A percentile compares a stretch with the other conserved stretches of the same genome.
phyloP scores from a whole-genome alignment of 2,329 filamentous ascomycete species.

The Mycosphaerella sp. region DNA sequence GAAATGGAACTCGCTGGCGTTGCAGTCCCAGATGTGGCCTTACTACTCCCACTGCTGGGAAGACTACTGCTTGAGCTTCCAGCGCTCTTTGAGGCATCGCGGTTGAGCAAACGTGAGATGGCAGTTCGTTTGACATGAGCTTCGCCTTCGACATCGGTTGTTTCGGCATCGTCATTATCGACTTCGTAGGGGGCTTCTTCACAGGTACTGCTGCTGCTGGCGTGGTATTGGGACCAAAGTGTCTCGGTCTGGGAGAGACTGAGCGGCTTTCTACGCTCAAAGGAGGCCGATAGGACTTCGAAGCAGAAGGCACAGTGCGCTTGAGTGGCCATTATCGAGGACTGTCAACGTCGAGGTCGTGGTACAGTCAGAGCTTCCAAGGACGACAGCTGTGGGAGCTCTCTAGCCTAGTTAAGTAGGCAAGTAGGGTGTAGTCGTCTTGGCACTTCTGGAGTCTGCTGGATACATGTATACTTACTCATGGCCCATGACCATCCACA shows the following conservation, averaged over 20 bases:
- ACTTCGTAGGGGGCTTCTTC: slow-evolving; percentile 35
- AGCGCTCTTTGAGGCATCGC: slow-evolving; percentile 18
- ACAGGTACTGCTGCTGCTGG: slow-evolving; percentile 33
- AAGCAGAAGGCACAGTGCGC: slow-evolving; percentile 93
- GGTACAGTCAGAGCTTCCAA: neutral
- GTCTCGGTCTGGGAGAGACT: slow-evolving; percentile 63
- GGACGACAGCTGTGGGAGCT: too few relatives aligned
- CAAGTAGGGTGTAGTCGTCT: too few relatives aligned
- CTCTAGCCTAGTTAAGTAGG: too few relatives aligned
- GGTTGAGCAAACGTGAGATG: slow-evolving; percentile 40
- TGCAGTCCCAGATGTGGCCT: slow-evolving; percentile 18
- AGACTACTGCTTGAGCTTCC: slow-evolving; percentile 29
- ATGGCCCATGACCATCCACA: too few relatives aligned
- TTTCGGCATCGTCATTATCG: slow-evolving; percentile 51
- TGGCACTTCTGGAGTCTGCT: too few relatives aligned
- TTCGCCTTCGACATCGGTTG: slow-evolving; percentile 25
- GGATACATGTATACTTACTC: too few relatives aligned
- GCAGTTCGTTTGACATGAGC: slow-evolving; percentile 36
- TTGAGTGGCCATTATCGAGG: slow-evolving; percentile 64
- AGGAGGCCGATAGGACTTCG: slow-evolving; percentile 71
- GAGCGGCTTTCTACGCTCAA: slow-evolving; percentile 63
- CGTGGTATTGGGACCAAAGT: slow-evolving; percentile 55
- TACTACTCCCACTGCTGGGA: slow-evolving; percentile 15
- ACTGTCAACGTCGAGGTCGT: neutral
- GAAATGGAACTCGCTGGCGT: slow-evolving; percentile 36